Percentiles rank a stretch among this genome's conserved stretches.
Conservation (phyloP, 352 stramenopile genomes). For the Phytophthora pinifolia region DNA sequence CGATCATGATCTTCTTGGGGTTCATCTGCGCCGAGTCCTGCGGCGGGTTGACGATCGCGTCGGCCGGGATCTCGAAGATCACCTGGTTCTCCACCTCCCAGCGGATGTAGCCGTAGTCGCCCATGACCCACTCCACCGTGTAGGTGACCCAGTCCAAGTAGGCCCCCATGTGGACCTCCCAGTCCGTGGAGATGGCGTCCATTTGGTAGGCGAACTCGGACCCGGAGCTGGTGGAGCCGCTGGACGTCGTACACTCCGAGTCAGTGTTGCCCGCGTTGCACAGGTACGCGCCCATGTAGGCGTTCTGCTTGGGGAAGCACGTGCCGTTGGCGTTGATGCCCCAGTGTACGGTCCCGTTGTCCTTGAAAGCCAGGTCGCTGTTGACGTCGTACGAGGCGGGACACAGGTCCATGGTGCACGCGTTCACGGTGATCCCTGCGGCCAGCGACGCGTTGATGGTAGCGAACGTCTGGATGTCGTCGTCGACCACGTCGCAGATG, state of each 20-base stretch:
- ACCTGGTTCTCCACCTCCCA: conserved; percentile 23
- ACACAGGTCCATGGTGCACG: conserved; percentile 37
- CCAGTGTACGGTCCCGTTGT: conserved; percentile 26
- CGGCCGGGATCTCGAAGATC: conserved; percentile 17
- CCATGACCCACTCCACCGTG: conserved; percentile 44
- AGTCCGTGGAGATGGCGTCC: conserved; percentile 87
- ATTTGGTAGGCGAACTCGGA: conserved; percentile 58
- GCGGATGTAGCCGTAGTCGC: conserved; percentile 44
- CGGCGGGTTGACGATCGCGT: conserved; percentile 7
- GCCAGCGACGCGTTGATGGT: conserved; percentile 34
- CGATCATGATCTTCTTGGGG: conserved; percentile 88
- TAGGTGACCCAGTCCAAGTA: conserved; percentile 66
- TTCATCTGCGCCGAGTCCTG: conserved; percentile 34
- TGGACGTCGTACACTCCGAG: conserved; percentile 11
- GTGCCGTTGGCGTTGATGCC: conserved; percentile 37
- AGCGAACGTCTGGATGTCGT: conserved; percentile 34
- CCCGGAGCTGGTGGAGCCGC: conserved; percentile 12
- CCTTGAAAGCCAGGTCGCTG: conserved; percentile 29
- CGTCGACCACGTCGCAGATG: conserved; percentile 30
- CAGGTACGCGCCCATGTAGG: conserved; percentile 37
- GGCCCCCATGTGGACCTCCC: conserved; percentile 60
- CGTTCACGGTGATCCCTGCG: conserved; percentile 41
- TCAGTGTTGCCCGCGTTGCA: conserved; percentile 33
- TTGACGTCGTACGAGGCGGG: conserved; percentile 56
- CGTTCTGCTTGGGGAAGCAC: conserved; percentile 40